phyloP scores from a whole-genome alignment of 352 stramenopile species.

The Globisporangium solare region DNA sequence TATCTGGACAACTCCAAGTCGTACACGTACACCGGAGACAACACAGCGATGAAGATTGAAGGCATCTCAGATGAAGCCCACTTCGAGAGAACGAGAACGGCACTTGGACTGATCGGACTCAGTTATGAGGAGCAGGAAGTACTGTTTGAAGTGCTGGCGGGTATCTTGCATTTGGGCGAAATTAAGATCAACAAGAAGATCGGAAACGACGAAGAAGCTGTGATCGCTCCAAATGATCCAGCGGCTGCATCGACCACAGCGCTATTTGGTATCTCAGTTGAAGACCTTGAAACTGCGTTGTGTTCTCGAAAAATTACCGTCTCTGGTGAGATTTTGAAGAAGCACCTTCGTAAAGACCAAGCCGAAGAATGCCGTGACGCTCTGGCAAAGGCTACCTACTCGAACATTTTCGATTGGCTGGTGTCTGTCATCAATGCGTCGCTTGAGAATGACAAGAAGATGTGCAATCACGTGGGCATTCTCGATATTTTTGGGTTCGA shows the following conservation, averaged over 20 bases:
- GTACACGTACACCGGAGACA: slow-evolving; percentile 67
- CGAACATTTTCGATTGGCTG: slow-evolving; percentile 96
- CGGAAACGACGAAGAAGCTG: slow-evolving; percentile 66
- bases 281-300: slow-evolving; percentile 60
- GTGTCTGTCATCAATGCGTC: slow-evolving; percentile 86
- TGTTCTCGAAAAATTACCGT: slow-evolving; percentile 63
- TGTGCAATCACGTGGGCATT: slow-evolving; percentile 78
- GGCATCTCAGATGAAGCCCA: slow-evolving; percentile 66
- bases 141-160: slow-evolving; percentile 79
- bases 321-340: slow-evolving; percentile 64
- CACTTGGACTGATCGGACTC: slow-evolving; percentile 64
- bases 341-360: slow-evolving; percentile 78
- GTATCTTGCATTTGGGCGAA: slow-evolving; percentile 96
- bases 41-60: slow-evolving; percentile 57
- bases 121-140: slow-evolving; percentile 40
- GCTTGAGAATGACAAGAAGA: slow-evolving; percentile 51
- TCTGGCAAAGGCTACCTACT: slow-evolving; percentile 95
- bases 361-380: slow-evolving; percentile 91
- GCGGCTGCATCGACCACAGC: slow-evolving; percentile 34
- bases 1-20: slow-evolving; percentile 42
- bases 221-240: slow-evolving; percentile 31
- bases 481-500: slow-evolving; percentile 95
- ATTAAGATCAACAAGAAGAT: slow-evolving; percentile 83
- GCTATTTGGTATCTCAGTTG: slow-evolving; percentile 48
- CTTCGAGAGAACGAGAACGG: slow-evolving; percentile 63